Evolutionary conservation across 805 yeast species (phyloP), one percentile per base, ranked within the genome.

Genomic region (Yamadazyma nakazawae): DNA sequence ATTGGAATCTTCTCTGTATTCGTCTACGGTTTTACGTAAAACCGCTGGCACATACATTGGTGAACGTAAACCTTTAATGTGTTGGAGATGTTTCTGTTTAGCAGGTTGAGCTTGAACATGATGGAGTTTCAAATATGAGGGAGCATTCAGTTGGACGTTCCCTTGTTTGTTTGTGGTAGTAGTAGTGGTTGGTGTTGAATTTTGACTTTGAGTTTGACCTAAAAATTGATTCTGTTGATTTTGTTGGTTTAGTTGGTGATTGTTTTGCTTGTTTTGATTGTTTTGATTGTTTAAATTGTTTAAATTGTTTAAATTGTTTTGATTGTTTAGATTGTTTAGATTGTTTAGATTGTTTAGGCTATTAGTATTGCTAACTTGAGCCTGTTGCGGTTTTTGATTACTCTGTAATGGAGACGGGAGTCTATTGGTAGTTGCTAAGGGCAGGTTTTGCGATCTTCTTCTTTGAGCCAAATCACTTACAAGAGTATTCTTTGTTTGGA

Each of bases 11-110:
- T 49, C 50, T 13, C 42, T 37, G 32, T 34, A 14, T 14, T 30
- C 40, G 12, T 44, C 58, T 11, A 51, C 34, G 48, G 74, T 54
- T 88, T 54, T 76, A 24, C 77, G 57, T 43, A 91, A 71, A 10
- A 91, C 98, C 0, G 97, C 97, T 0, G 98, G 98, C 0, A 86
- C 75, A 58, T 89, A 91, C 70, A 91, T 70, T 9, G 97, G 97
- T 58, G 88, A 85, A 62, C 89, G 80, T 52, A 89, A 91, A 40
- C 84, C 85, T 47, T 82, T 81, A 51, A 90, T 81, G 58, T 89
- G 95, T 60, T 82, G 85, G 18, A 84, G 62, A 48, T 70, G 70
- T 40, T 63, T 57, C 4, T 37, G 34, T 13, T 40, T 45, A 18
- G 34, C 17, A 30, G 48, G 34, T 17, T 31, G 40, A 13, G 34